These are phyloP conservation scores for Leccinum arenicola DNA, from an alignment of 768 basidiomycete species.

Conservation along the genomic window DNA sequence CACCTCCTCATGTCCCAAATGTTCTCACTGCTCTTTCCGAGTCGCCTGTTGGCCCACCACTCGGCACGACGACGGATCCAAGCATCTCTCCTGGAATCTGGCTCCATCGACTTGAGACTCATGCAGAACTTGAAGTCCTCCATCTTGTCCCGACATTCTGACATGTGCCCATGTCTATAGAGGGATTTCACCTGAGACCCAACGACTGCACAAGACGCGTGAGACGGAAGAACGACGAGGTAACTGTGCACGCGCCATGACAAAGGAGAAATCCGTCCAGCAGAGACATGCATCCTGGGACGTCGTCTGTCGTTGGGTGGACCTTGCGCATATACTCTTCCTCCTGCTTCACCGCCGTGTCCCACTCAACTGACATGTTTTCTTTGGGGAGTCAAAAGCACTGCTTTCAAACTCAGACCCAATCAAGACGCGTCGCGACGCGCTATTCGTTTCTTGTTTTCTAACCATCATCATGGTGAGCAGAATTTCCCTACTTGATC, in stretches of 20 bases:
- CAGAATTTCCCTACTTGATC: slow-evolving; percentile 4
- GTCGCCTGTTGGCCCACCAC: slow-evolving; percentile 86
- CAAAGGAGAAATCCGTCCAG: slow-evolving; percentile 74
- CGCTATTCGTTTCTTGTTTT: slow-evolving; percentile 29
- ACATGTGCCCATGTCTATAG: slow-evolving; percentile 79
- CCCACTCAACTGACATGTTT: slow-evolving; percentile 38
- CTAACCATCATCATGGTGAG: slow-evolving; percentile 38
- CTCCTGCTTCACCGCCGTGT: slow-evolving; percentile 64
- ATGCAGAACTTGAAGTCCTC: slow-evolving; percentile 97
- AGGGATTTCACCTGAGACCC: slow-evolving; percentile 78
- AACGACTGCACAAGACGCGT: slow-evolving; percentile 49
- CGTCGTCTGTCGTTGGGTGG: slow-evolving; percentile 74
- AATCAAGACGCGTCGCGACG: slow-evolving; percentile 44
- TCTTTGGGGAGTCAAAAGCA: no score
- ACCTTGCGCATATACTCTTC: slow-evolving; percentile 58
- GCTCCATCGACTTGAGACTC: slow-evolving; percentile 72
- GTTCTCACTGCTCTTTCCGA: slow-evolving; percentile 86
- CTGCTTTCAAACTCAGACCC: slow-evolving; percentile 43
- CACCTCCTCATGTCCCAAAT: slow-evolving; percentile 90
- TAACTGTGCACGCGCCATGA: slow-evolving; percentile 44
- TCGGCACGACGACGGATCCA: slow-evolving; percentile 89
- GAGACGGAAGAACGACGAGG: slow-evolving; percentile 7
- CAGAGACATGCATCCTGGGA: slow-evolving; percentile 77
- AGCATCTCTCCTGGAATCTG: slow-evolving; percentile 72
- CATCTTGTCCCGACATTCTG: slow-evolving; percentile 71